Evolutionary conservation across 148 eudicot genomes (phyloP), one percentile per base, ranked within the genome.

Genomic region (Linanthus parryae): DNA sequence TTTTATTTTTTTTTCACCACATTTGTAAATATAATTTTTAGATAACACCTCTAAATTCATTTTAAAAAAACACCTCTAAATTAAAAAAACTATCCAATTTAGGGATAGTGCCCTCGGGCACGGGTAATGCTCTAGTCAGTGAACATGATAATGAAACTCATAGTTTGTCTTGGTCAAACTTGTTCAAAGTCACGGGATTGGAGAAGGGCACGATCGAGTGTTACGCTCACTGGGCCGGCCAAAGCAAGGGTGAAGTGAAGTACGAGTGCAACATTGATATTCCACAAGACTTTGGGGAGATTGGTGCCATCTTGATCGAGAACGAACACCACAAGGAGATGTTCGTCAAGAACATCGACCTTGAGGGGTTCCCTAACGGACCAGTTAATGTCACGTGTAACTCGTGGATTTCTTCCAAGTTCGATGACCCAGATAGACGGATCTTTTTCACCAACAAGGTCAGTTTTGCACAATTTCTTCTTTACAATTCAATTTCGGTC

Each of bases 281-380:
- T 3, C 68, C 73, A 1, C 45, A 43, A 0, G 65, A 70, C 16
- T 87, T 75, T 24, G 95, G 88, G 2, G 64, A 61, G 33, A 21
- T 83, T 21, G 88, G 91, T 0, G 91, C 76, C 1, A 35, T 87
- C 1, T 4, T 71, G 11, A 63, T 87, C 5, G 76, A 69, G 56
- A 86, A 86, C 37, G 84, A 82, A 38, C 84, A 79, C 42, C 82
- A 56, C 41, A 74, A 58, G 41, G 95, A 86, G 59, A 66, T 71
- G 72, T 78, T 24, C 51, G 48, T 83, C 1, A 60, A 59, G 31
- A 42, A 51, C 1, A 68, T 86, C 8, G 54, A 31, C 1, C 23
- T 87, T 8, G 61, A 69, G 13, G 90, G 90, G 6, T 66, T 70
- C 7, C 57, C 76, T 7, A 17, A 35, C 25, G 95, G 86, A 5